Conservation (phyloP, 441 rosid genomes). For the Populus trichocarpa region DNA sequence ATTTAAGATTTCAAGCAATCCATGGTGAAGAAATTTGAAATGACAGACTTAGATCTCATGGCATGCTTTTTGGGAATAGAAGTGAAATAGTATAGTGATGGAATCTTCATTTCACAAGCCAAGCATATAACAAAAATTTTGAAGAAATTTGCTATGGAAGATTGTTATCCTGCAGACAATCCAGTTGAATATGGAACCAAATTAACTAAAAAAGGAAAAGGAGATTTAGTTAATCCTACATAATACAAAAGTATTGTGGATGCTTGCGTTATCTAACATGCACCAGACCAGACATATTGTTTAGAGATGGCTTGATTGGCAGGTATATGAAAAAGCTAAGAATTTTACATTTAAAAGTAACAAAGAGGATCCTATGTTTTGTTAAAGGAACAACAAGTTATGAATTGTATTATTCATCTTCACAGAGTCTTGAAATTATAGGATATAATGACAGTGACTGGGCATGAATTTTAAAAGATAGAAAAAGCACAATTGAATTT, state of each 20-base stretch:
- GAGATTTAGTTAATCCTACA: not conserved
- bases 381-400: not conserved
- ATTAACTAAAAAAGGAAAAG: not conserved
- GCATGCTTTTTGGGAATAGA: no score
- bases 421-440: not conserved
- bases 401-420: not conserved
- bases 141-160: no score
- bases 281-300: not conserved
- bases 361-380: not conserved
- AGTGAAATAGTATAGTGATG: no score
- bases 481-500: not conserved
- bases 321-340: not conserved
- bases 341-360: not conserved
- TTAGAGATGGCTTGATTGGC: not conserved
- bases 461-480: not conserved
- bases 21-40: no score
- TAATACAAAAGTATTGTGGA: not conserved
- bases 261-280: not conserved
- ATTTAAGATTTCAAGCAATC: no score
- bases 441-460: not conserved
- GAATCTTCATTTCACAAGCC: no score
- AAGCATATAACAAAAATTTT: no score
- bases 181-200: no score
- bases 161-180: no score
- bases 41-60: no score